Evolutionary conservation across 2,329 filamentous ascomycete species (phyloP).

Genomic region (Fusarium sp.): DNA sequence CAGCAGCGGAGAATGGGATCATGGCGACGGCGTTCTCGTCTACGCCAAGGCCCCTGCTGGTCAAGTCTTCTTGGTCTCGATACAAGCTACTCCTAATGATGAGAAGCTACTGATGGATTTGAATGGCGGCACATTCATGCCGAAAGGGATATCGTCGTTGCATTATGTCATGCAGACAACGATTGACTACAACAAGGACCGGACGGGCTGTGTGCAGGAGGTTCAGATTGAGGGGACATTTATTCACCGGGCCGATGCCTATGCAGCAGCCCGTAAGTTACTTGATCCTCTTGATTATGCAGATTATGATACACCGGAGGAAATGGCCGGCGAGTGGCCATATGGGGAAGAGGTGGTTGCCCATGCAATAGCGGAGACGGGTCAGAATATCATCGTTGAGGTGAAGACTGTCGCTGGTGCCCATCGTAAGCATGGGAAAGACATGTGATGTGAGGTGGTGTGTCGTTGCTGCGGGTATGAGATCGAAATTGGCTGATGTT

Average conservation of each 20-base stretch:
- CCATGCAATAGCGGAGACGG: constrained; percentile 55
- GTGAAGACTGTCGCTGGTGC: no score
- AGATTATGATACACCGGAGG: constrained; percentile 51
- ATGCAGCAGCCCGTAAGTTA: constrained; percentile 49
- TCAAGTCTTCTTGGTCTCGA: constrained; percentile 52
- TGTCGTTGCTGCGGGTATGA: no score
- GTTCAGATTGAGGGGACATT: constrained; percentile 56
- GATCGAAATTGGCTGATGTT: no score
- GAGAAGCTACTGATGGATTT: constrained; percentile 41
- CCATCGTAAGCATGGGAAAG: no score
- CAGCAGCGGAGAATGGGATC: constrained; percentile 45
- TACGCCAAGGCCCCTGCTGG: constrained; percentile 51
- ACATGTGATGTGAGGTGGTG: no score
- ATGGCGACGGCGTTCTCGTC: constrained; percentile 54
- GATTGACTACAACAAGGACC: constrained; percentile 55
- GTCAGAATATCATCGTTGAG: constrained; percentile 48
- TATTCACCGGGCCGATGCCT: constrained; percentile 48
- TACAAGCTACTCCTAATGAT: constrained; percentile 55
- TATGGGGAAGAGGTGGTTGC: constrained; percentile 58
- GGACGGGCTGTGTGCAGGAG: constrained; percentile 48
- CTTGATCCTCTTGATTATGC: constrained; percentile 49
- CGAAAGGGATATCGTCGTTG: constrained; percentile 47
- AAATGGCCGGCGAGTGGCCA: constrained; percentile 51
- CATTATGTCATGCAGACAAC: constrained; percentile 58
- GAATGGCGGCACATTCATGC: constrained; percentile 39